These are phyloP conservation scores for Coemansia sp. DNA, from an alignment of 192 early-diverging fungal genomes.

Conservation along the genomic window DNA sequence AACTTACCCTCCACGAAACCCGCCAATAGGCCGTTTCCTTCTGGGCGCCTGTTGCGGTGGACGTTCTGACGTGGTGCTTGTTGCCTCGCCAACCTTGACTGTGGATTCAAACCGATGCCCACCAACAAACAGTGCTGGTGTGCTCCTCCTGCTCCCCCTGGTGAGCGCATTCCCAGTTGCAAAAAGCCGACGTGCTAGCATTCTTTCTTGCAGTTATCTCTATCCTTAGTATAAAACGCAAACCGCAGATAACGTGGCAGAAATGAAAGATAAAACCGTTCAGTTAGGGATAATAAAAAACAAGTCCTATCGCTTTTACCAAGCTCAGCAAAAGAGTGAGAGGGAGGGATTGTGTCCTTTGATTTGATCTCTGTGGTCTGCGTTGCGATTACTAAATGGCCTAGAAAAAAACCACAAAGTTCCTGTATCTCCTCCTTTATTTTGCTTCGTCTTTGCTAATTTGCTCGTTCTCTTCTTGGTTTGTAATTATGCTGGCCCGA, in stretches of 20 bases:
- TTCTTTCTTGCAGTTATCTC: no score
- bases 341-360: no score
- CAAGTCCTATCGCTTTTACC: neutral
- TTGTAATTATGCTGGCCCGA: no score
- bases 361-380: no score
- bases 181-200: conserved; percentile 6
- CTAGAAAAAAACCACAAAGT: no score
- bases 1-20: conserved; percentile 64
- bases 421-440: no score
- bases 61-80: conserved; percentile 19
- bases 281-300: neutral
- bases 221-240: neutral
- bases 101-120: conserved; percentile 49
- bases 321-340: no score
- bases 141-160: neutral
- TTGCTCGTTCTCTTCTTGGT: no score
- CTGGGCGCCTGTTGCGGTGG: conserved; percentile 38
- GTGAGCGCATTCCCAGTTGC: neutral
- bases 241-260: neutral
- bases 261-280: neutral
- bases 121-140: conserved; percentile 21
- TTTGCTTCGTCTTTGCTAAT: no score
- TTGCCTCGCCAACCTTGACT: conserved; percentile 44
- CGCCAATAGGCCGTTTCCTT: conserved; percentile 61
- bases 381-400: no score